Evolutionary conservation across 306 rosid species (phyloP).

Genomic region (Carpinus fangiana): DNA sequence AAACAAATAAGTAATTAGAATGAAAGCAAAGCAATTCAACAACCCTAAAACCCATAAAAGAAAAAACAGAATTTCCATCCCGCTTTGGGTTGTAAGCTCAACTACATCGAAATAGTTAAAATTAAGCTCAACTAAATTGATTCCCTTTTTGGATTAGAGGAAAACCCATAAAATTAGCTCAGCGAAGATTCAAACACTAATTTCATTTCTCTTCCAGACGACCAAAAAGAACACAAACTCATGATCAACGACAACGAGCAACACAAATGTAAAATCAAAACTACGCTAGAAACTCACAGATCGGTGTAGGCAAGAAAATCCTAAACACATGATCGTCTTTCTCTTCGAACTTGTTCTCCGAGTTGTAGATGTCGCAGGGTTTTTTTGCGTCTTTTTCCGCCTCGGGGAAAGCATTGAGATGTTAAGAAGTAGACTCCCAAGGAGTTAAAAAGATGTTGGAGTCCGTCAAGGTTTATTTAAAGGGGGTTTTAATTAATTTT

Average conservation of each 20-base stretch:
- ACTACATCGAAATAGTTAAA: conserved; percentile 8
- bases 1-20: neutral
- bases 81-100: neutral
- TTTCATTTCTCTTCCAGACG: neutral
- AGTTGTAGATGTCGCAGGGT: neutral
- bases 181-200: neutral
- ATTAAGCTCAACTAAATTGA: conserved; percentile 7
- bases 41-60: neutral
- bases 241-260: conserved; percentile 8
- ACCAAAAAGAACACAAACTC: neutral
- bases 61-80: neutral
- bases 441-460: too few species aligned
- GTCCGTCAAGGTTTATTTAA: too few species aligned
- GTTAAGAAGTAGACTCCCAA: too few species aligned
- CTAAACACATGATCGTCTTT: conserved; percentile 47
- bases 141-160: neutral
- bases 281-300: conserved; percentile 43
- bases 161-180: neutral
- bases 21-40: neutral
- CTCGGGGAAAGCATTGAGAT: too few species aligned
- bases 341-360: neutral
- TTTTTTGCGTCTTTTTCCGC: too few species aligned
- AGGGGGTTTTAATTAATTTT: too few species aligned
- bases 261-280: neutral
- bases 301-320: conserved; percentile 33